Percentiles rank a stretch among this genome's conserved stretches.
phyloP scores from a whole-genome alignment of 108 stramenopile species.

The Epipyxis sp. region DNA sequence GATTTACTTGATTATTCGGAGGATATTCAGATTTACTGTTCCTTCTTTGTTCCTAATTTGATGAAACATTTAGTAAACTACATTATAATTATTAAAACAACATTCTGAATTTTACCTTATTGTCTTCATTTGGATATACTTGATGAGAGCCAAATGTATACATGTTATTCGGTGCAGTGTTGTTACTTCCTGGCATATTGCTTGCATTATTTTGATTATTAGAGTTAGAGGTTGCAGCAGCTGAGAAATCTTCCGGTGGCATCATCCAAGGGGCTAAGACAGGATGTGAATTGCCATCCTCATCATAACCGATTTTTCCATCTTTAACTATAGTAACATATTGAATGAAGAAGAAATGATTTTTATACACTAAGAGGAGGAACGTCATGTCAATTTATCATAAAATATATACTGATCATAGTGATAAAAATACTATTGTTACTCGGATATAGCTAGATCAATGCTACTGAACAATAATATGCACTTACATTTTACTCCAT shows the following conservation, averaged over 20 bases:
- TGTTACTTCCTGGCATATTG: background rate
- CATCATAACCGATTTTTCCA: background rate
- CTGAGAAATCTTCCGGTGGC: conserved; percentile 4
- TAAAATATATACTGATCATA: too few relatives aligned
- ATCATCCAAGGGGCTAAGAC: conserved; percentile 25
- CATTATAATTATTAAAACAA: background rate
- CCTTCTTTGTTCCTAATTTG: background rate
- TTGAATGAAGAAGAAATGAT: background rate
- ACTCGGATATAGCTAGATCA: background rate
- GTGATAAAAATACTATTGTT: background rate
- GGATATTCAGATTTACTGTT: background rate
- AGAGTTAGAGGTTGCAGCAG: background rate
- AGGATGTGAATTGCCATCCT: background rate
- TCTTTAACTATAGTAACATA: background rate
- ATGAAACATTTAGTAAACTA: background rate
- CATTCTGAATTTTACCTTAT: background rate
- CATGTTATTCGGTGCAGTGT: background rate
- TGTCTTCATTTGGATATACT: background rate
- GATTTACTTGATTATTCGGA: background rate
- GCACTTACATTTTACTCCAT: conserved; percentile 2
- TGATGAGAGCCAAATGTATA: background rate
- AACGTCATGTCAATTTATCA: too few relatives aligned
- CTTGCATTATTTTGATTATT: background rate
- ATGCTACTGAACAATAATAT: background rate
- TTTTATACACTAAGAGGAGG: background rate